Evolutionary conservation across 2,329 filamentous ascomycete species (phyloP), one percentile per base, ranked within the genome.

Genomic region (Helotiales sp.): DNA sequence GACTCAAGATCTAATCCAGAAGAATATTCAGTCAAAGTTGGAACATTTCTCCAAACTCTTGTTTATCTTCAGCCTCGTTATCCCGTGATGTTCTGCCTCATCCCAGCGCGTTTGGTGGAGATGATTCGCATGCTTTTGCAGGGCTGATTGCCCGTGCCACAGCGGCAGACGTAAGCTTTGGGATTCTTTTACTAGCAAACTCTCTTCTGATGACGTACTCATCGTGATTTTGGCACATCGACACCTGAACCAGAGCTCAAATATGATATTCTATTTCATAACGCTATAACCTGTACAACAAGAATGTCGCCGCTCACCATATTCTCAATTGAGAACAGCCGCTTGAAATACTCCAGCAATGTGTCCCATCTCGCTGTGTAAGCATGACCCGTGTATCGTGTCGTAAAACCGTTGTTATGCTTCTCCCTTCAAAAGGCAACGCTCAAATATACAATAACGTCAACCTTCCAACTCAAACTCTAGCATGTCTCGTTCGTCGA

Each of bases 91-190:
- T 24, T 25, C 19, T 17, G 19, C 22, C 10, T 36, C 33, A 36
- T 15, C 17, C 17, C 40, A 44, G 9, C 40, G 19, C 22, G 46
- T 48, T 22, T 33, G 31, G 46, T 48, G 46, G 46, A 48, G 46
- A 48, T 48, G 46, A 48, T 48, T 48, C 46, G 46, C 46, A 48
- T 33, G 46, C 46, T 33, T 48, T 44, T 33, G 29, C 46, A 48
- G 29, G 46, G 46, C 46, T 48, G 46, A 48, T 30, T 34, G 9
- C 9, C 9, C 27, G 25, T 46, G 34, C 34, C 40, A 22, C 40
- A 25, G 40, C 27, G 27, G 46, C 46, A 48, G 27, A 47, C 46
- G 46, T 48, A 48, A 48, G 46, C 46, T 34, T 9, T 9, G 15
- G 31, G 15, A 34, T 9, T 34, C 15, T 34, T 34, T 34, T 15